These are phyloP conservation scores for Balansia obtecta DNA, from an alignment of 2,329 filamentous ascomycete genomes.

Conservation along the genomic window DNA sequence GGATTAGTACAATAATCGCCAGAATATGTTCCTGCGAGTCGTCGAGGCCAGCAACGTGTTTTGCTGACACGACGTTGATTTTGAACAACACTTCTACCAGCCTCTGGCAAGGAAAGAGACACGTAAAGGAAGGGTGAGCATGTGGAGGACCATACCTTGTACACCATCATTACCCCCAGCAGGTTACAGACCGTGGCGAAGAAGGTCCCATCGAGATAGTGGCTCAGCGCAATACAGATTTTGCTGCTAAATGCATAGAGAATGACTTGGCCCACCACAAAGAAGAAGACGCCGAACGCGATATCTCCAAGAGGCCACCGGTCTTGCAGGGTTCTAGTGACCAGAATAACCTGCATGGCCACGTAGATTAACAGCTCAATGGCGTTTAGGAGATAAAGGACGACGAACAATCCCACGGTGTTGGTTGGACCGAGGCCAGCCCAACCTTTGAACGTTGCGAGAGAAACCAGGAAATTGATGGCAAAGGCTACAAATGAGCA, in stretches of 20 bases:
- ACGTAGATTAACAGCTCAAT: slow-evolving; percentile 79
- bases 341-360: slow-evolving; percentile 76
- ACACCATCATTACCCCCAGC: slow-evolving; percentile 97
- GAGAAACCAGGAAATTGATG: slow-evolving; percentile 73
- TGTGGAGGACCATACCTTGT: slow-evolving; percentile 54
- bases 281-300: slow-evolving; percentile 79
- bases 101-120: neutral
- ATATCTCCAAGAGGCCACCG: slow-evolving; percentile 94
- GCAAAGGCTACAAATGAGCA: slow-evolving; percentile 72
- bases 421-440: slow-evolving; percentile 74
- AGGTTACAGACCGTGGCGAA: slow-evolving; percentile 91
- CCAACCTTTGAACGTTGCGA: slow-evolving; percentile 89
- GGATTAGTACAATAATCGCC: neutral
- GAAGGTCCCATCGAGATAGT: slow-evolving; percentile 91
- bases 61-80: neutral
- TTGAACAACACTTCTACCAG: neutral
- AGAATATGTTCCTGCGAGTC: neutral
- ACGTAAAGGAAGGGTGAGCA: neutral
- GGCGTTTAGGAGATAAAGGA: slow-evolving; percentile 83
- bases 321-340: slow-evolving; percentile 82
- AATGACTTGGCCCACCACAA: slow-evolving; percentile 82
- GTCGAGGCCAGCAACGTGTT: slow-evolving; percentile 1
- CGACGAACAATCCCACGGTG: slow-evolving; percentile 79
- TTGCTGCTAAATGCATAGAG: slow-evolving; percentile 79
- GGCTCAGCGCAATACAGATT: slow-evolving; percentile 74